phyloP scores from a whole-genome alignment of 2,329 filamentous ascomycete species.

The Tolypocladium album region DNA sequence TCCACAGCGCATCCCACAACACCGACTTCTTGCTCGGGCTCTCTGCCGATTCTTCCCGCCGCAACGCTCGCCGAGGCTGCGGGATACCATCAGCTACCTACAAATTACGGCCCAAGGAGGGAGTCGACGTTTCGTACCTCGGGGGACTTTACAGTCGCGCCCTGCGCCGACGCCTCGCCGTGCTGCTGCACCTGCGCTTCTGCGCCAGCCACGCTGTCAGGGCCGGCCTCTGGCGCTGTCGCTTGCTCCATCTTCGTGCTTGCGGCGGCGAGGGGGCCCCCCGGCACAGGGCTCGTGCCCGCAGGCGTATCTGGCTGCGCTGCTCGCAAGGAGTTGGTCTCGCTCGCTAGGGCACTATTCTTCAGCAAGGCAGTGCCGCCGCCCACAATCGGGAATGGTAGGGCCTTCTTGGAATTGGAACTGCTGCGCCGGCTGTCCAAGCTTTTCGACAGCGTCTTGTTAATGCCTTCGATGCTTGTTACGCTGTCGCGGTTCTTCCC shows the following conservation, averaged over 20 bases:
- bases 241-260: constrained; percentile 10
- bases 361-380: constrained; percentile 28
- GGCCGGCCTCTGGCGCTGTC: constrained; percentile 3
- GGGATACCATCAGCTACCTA: constrained; percentile 18
- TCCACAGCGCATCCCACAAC: constrained; percentile 54
- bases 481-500: constrained; percentile 33
- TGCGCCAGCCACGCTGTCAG: neutral
- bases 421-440: constrained; percentile 87
- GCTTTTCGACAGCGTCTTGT: constrained; percentile 73
- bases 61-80: constrained; percentile 17
- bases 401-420: constrained; percentile 69
- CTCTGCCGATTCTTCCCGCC: constrained; percentile 27
- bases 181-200: constrained; percentile 10
- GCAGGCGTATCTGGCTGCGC: constrained; percentile 30
- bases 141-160: constrained; percentile 14
- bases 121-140: constrained; percentile 47
- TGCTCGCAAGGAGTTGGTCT: constrained; percentile 47
- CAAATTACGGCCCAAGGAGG: constrained; percentile 32
- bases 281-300: constrained; percentile 29
- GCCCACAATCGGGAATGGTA: constrained; percentile 38
- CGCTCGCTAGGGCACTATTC: constrained; percentile 43
- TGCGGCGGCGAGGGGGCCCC: constrained; percentile 12
- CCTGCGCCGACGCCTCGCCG: constrained; percentile 14
- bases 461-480: constrained; percentile 58
- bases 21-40: constrained; percentile 40